Evolutionary conservation across 2,329 filamentous ascomycete species (phyloP), one percentile per base, ranked within the genome.

Genomic region (Talaromyces albobiverticillius): DNA sequence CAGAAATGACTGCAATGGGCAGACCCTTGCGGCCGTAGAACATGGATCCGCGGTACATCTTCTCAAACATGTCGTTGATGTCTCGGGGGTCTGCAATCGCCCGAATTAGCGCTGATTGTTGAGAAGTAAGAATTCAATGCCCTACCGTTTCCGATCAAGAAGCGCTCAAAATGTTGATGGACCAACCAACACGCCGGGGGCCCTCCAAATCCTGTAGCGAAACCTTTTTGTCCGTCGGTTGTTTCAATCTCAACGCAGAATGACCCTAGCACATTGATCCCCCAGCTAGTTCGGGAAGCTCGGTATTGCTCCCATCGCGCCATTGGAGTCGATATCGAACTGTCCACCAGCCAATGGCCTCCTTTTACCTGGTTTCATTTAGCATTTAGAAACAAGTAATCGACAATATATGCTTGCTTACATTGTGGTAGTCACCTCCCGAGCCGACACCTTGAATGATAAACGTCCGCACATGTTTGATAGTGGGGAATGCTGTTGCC

Each of bases 21-120:
- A 96, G 83, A 45, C 92, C 92, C 73, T 96, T 96, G 61, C 92
- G 87, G 58, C 92, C 92, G 68, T 96, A 96, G 79, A 96, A 96
- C 89, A 96, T 95, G 62, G 90, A 95, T 2, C 82, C 89, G 57
- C 91, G 86, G 78, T 96, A 96, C 92, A 96, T 96, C 71, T 95
- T 90, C 77, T 96, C 92, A 69, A 95, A 96, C 26, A 96, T 79
- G 59, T 92, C 82, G 73, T 95, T 96, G 51, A 90, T 95, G 68
- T 96, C 90, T 63, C 92, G 82, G 10, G 91, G 91, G 70, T 96
- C 92, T 83, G 59, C 41, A 23, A 40, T 13, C 5, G 2, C 9
- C 14, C 4, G 23, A 10, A 25, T 32, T 46, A 22, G 38, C 23
- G n/a, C n/a, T n/a, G n/a, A n/a, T n/a, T n/a, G n/a, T n/a, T n/a